A percentile compares a stretch with the other conserved stretches of the same genome.
Conservation (phyloP, 2,329 filamentous ascomycete species). For the Aspergillus sp. region DNA sequence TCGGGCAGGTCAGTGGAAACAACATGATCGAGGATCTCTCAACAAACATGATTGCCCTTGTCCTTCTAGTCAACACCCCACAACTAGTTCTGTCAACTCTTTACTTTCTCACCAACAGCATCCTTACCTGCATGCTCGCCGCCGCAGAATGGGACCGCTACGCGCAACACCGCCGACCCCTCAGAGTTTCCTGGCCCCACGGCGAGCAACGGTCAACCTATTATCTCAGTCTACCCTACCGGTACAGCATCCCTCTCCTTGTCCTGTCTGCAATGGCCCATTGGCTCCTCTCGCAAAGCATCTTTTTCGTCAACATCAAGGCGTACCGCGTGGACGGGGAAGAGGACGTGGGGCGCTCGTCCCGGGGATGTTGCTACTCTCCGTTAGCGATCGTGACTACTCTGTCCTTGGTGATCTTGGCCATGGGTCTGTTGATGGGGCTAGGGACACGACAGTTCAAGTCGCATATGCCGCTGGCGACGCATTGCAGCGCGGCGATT, state of each 20-base stretch:
- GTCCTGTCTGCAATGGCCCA: conserved; percentile 37
- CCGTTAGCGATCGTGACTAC: too few species aligned
- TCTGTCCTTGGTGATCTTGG: too few species aligned
- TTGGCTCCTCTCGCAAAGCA: conserved; percentile 50
- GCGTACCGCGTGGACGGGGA: conserved; percentile 1
- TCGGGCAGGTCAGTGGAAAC: too few species aligned
- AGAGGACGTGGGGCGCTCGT: not conserved
- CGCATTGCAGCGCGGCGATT: conserved; percentile 30
- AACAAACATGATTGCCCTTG: not conserved
- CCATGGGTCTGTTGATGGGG: conserved; percentile 11
- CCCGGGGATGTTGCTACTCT: conserved; percentile 1
- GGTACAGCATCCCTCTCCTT: conserved; percentile 31
- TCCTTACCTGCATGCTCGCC: conserved; percentile 46
- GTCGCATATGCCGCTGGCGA: conserved; percentile 27
- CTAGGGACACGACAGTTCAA: conserved; percentile 17
- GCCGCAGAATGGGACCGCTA: conserved; percentile 49
- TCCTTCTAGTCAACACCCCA: conserved; percentile 29
- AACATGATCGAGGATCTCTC: not conserved
- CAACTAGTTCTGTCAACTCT: conserved; percentile 36
- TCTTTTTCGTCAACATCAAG: conserved; percentile 28
- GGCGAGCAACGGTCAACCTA: conserved; percentile 46
- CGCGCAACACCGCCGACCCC: conserved; percentile 30
- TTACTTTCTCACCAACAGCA: conserved; percentile 33
- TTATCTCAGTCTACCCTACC: conserved; percentile 43
- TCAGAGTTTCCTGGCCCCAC: conserved; percentile 44